Evolutionary conservation across 2,329 filamentous ascomycete species (phyloP).

Genomic region (Alternaria triticimaculans): DNA sequence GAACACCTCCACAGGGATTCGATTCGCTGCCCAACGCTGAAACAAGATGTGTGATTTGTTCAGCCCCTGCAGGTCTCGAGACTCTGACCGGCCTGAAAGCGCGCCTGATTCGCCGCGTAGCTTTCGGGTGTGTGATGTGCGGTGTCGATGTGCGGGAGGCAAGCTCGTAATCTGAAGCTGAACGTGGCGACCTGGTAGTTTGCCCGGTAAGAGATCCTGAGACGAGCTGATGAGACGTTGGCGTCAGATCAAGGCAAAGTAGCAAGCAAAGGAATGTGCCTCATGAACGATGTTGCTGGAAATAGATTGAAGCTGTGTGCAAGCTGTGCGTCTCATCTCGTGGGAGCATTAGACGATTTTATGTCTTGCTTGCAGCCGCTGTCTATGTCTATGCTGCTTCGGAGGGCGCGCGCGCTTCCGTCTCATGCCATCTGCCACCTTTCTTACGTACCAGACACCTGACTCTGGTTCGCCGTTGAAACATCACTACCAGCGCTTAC

Average conservation of each 20-base stretch:
- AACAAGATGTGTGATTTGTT: conserved; percentile 48
- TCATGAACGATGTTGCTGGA: conserved; percentile 22
- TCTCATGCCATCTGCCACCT: conserved; percentile 34
- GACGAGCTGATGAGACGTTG: conserved; percentile 38
- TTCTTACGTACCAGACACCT: conserved; percentile 33
- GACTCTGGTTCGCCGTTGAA: conserved; percentile 44
- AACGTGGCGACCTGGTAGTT: conserved; percentile 35
- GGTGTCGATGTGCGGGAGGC: conserved; percentile 35
- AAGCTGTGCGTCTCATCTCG: conserved; percentile 33
- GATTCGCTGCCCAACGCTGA: conserved; percentile 34
- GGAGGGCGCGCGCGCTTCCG: conserved; percentile 48
- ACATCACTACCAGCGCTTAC: conserved; percentile 45
- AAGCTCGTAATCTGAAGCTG: conserved; percentile 25
- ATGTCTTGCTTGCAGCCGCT: conserved; percentile 47
- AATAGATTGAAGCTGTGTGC: conserved; percentile 32
- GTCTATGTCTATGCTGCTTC: conserved; percentile 35
- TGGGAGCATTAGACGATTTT: conserved; percentile 38
- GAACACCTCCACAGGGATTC: conserved; percentile 18
- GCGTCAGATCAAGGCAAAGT: conserved; percentile 23
- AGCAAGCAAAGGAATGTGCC: conserved; percentile 17
- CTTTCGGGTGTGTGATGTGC: conserved; percentile 33
- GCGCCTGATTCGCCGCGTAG: conserved; percentile 36
- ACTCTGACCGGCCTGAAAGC: conserved; percentile 18
- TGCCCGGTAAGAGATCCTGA: conserved; percentile 28
- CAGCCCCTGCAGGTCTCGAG: conserved; percentile 43